Evolutionary conservation across 1,284 basidiomycete genomes (phyloP), one percentile per base, ranked within the genome.

Genomic region (Schizopora paradoxa): DNA sequence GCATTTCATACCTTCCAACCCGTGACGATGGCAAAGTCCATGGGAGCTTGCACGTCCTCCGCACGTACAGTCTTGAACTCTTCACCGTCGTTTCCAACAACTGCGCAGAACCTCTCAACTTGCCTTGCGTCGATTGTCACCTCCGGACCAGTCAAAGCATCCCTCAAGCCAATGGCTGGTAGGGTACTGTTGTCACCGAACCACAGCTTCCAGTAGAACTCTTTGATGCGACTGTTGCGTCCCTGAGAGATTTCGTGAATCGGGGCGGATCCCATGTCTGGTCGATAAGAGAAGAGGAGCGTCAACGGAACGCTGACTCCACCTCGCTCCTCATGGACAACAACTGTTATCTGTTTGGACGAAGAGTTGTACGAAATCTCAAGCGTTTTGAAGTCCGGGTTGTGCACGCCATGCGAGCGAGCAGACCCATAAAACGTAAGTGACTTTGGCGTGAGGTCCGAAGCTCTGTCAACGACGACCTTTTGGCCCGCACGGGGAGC

Each of bases 1-100:
- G 23, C 26, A 16, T 16, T 22, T 66, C 82, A 54, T 60, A 90
- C 90, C 82, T 92, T 83, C 94, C 95, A 98, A 35, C 94, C 93
- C 39, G 93, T 87, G 49, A 98, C 94, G 61, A 99, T 99, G 45
- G 93, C 92, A 61, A 96, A 98, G 71, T 99, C 96, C 91, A 99
- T 96, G 0, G 95, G 95, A 0, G 91, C 91, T 58, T 85, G 79
- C 27, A 91, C 78, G 25, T 69, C 73, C 37, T 81, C 75, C 45
- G 73, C 81, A 43, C 90, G 76, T 4, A 70, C 79, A 21, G 76
- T 72, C 75, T 93, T 91, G 78, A 95, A 99, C 5, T 77, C 76
- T 64, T 94, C 93, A 39, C 83, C 85, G 59, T 93, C 85, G 65
- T 97, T 98, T 34, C 92, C 94, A 47, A 98, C 82, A 40, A 99